Base-by-base conservation (phyloP, 805 yeast species). In the Saturnispora ahearnii region DNA sequence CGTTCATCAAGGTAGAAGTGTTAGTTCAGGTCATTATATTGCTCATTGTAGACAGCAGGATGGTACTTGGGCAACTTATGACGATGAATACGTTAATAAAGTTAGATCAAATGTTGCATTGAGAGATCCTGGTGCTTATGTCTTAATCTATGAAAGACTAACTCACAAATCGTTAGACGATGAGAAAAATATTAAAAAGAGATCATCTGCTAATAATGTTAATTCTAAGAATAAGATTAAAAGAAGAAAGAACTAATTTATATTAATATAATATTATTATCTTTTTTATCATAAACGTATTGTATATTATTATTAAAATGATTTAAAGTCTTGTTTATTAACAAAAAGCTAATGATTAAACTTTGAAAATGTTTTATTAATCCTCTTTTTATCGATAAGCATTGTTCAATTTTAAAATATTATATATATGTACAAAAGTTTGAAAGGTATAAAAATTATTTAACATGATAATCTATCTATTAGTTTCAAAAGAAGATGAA, bases 1-100 rank as follows among this genome's bases (percentile, higher is more conserved):
- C 53, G 91, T 89, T 4, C 99, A 93, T 62, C 96, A 87, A 59
- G 99, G 99, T 38, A 74, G 98, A 55, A 85, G 96, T 1, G 82
- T 90, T 12, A 81, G 89, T 42, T 82, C 93, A 3, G 99, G 99
- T 3, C 99, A 93, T 66, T 93, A 93, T 61, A 78, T 89, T 52
- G 86, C 96, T 0, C 88, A 87, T 62, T 87, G 96, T 62, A 78
- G 84, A 54, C 96, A 90, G 66, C 96, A 97, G 1, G 93, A 87
- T 66, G 91, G 89, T 2, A 68, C 84, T 2, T 93, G 98, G 99
- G 82, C 88, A 29, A 82, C 88, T 9, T 93, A 91, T 65, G 98
- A 93, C 63, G 99, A 93, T 63, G 99, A 93, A 60, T 80, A 83
- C 60, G 81, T 87, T 57, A 84, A 87, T 60, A 73, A 73, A 52